phyloP scores from a whole-genome alignment of 2,329 filamentous ascomycete genomes.

The Dactylonectria macrodidyma region DNA sequence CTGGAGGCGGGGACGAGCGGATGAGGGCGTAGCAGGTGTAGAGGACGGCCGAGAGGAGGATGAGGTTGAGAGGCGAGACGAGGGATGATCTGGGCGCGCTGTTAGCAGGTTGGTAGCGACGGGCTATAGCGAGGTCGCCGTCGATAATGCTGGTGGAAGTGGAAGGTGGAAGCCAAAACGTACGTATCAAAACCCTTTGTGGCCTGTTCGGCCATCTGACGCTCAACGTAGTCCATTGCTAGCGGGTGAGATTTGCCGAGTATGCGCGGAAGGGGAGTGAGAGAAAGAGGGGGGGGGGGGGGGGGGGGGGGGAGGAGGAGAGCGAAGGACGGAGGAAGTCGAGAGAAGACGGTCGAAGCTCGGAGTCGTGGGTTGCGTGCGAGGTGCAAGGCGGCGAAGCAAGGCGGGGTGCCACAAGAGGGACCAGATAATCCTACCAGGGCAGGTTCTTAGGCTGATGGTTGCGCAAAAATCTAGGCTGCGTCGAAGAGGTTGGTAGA shows the following conservation, averaged over 20 bases:
- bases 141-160: constrained; percentile 1
- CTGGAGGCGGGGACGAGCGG: constrained; percentile 62
- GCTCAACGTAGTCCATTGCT: constrained; percentile 71
- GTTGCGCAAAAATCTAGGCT: background rate
- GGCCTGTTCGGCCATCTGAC: constrained; percentile 69
- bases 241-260: background rate
- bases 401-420: background rate
- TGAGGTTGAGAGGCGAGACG: constrained; percentile 74
- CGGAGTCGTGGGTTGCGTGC: background rate
- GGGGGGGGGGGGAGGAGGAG: background rate
- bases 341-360: background rate
- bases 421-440: background rate
- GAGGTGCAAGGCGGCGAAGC: background rate
- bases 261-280: background rate
- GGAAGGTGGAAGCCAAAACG: constrained; percentile 28
- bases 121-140: background rate
- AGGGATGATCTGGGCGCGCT: constrained; percentile 57
- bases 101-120: constrained; percentile 5
- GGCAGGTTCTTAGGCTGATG: background rate
- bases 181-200: constrained; percentile 59
- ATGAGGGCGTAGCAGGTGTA: constrained; percentile 72
- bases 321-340: constrained; percentile 5
- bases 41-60: constrained; percentile 69
- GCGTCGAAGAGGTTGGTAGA: background rate
- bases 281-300: background rate